Evolutionary conservation across 2,329 filamentous ascomycete genomes (phyloP).

Genomic region (Penicillium sp.): DNA sequence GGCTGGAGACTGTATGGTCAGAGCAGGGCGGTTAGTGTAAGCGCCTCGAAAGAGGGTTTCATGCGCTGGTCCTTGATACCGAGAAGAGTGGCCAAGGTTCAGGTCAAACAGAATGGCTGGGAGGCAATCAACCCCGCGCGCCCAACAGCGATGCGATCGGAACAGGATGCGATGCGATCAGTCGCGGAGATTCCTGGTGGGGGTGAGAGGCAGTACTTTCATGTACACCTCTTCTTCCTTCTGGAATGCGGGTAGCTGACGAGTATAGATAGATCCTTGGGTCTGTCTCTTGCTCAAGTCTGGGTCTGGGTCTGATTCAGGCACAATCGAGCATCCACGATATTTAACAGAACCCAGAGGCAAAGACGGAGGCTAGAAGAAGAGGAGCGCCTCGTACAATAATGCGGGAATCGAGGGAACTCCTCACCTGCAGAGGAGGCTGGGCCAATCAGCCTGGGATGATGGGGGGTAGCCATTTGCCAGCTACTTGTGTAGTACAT

Average conservation of each 20-base stretch:
- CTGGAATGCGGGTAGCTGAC: conserved; percentile 5
- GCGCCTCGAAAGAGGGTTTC: conserved; percentile 20
- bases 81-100: conserved; percentile 7
- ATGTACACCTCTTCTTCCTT: neutral
- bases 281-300: neutral
- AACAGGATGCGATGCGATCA: conserved; percentile 10
- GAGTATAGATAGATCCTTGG: conserved; percentile 2
- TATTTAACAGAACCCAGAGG: conserved; percentile 9
- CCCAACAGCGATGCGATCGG: conserved; percentile 30
- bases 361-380: conserved; percentile 14
- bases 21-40: conserved; percentile 26
- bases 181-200: neutral
- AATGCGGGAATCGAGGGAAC: conserved; percentile 30
- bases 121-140: conserved; percentile 33
- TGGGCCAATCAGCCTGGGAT: conserved; percentile 38
- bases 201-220: neutral
- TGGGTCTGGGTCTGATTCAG: conserved; percentile 5
- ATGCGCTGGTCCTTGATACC: conserved; percentile 24
- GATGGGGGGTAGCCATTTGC: neutral
- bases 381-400: conserved; percentile 25
- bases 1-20: conserved; percentile 11
- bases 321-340: conserved; percentile 16
- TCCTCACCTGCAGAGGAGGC: conserved; percentile 38
- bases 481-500: neutral
- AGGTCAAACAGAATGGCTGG: conserved; percentile 18